A percentile compares a stretch with the other conserved stretches of the same genome.
Evolutionary conservation across 345 rosid species (phyloP).

Genomic region (Mangifera indica): DNA sequence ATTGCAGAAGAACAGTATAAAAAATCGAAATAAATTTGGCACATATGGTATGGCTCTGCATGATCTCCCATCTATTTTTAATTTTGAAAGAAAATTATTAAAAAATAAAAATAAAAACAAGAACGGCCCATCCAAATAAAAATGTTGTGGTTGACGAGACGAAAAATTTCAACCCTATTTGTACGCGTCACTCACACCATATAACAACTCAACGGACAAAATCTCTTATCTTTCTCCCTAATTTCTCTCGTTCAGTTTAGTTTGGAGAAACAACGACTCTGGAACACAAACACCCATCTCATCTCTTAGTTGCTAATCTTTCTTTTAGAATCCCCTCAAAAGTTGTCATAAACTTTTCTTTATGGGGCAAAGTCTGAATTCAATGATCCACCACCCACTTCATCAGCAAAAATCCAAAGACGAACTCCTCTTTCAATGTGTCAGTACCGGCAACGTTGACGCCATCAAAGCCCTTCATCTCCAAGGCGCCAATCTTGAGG

Average conservation of each 20-base stretch:
- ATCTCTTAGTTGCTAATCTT: neutral
- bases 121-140: neutral
- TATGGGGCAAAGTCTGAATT: constrained; percentile 42
- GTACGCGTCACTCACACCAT: neutral
- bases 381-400: constrained; percentile 23
- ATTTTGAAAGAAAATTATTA: too few relatives aligned
- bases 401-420: constrained; percentile 32
- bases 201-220: neutral
- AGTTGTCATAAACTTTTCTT: neutral
- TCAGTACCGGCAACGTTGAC: constrained; percentile 31
- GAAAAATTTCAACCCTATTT: neutral
- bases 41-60: too few relatives aligned
- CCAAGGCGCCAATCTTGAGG: constrained; percentile 47
- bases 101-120: too few relatives aligned
- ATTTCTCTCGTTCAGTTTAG: too few relatives aligned
- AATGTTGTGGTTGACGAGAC: too few relatives aligned
- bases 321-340: neutral
- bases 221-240: neutral
- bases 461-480: constrained; percentile 35
- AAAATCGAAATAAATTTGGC: too few relatives aligned
- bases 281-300: neutral
- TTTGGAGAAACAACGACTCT: neutral
- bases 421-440: constrained; percentile 36
- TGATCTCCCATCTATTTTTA: neutral
- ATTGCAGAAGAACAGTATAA: neutral